Base-by-base conservation (phyloP, 345 rosid genomes). In the Populus tremula region DNA sequence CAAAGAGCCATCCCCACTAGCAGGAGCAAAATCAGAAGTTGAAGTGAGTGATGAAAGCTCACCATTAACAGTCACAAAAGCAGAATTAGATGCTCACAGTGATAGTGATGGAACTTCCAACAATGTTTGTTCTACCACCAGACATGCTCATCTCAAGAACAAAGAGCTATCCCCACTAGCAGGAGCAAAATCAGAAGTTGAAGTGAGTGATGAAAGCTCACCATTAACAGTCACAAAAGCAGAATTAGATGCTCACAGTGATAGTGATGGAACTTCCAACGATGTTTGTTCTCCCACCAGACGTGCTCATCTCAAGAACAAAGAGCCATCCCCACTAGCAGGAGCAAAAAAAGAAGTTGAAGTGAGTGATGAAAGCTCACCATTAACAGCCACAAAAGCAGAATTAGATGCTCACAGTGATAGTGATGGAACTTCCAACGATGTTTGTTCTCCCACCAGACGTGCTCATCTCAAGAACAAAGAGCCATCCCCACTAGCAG, bases 31-130 rank as follows among this genome's bases (percentile, higher is more conserved):
- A 75, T 72, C 72, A 41, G 71, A 79, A 69, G 76, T 45, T 18
- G 82, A 72, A 77, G 70, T 39, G 50, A 49, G 70, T 76, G 82
- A 69, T 65, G 80, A 70, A 65, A 75, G 72, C 77, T 78, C 50
- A n/a, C 73, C 25, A 23, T 69, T 72, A 31, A 62, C 64, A 12
- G 79, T 45, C 38, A 79, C 31, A 67, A 82, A 86, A 50, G 56
- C 67, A 62, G 73, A 47, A 47, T 47, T 47, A 12, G 17, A 47
- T 47, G 50, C 50, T 47, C 2, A 13, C 50, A 47, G 11, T 47
- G 18, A 47, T 13, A 47, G 5, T 14, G 50, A 36, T 67, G 75
- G 65, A 43, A 20, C 33, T 73, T 67, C 80, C 39, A 56, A 20
- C 41, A 70, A 69, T 59, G 65, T 41, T 71, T 62, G 74, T 81